Percentiles rank a stretch among this genome's conserved stretches.
Evolutionary conservation across 345 rosid genomes (phyloP).

Genomic region (Sonneratia alba): DNA sequence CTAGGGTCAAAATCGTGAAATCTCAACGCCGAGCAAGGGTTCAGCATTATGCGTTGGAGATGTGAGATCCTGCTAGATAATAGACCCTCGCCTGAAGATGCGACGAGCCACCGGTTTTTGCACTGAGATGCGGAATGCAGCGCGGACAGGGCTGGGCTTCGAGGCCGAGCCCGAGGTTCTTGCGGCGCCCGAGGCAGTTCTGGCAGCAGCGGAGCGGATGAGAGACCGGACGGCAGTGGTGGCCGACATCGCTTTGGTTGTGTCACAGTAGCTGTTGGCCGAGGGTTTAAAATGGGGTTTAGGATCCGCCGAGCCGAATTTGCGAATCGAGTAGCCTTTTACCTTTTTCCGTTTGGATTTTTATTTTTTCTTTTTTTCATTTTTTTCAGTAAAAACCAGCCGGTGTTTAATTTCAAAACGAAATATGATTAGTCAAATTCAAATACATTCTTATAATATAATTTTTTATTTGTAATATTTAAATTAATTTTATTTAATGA

Average conservation of each 20-base stretch:
- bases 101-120: conserved; percentile 41
- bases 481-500: no score
- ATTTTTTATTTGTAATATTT: no score
- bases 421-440: no score
- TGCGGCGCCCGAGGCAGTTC: conserved; percentile 11
- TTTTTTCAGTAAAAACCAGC: no score
- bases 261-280: background rate
- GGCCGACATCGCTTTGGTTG: conserved; percentile 31
- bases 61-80: background rate
- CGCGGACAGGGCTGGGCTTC: conserved; percentile 25
- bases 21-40: background rate
- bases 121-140: conserved; percentile 37
- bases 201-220: conserved; percentile 44
- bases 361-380: background rate
- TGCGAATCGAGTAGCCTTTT: no score
- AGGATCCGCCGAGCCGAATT: background rate
- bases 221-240: conserved; percentile 48
- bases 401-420: no score
- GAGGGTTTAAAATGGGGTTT: background rate
- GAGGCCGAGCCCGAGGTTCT: conserved; percentile 25
- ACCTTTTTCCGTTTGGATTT: no score
- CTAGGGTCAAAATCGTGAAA: background rate
- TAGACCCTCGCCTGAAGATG: conserved; percentile 43
- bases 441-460: no score
- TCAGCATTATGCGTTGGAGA: background rate